phyloP scores from a whole-genome alignment of 2,329 filamentous ascomycete genomes.

The Verticillium dahliae region DNA sequence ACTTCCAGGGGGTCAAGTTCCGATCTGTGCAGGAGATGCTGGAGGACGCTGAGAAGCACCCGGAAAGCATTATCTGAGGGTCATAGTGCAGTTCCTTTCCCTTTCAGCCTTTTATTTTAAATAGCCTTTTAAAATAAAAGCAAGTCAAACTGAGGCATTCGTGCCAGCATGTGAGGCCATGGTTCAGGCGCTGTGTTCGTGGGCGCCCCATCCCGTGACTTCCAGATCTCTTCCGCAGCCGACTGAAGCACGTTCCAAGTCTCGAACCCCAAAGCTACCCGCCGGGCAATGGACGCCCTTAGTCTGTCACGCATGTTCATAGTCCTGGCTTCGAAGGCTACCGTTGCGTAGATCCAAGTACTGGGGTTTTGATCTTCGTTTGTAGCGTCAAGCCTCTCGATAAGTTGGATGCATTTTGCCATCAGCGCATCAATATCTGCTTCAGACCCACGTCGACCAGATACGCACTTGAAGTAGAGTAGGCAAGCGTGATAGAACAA shows the following conservation, averaged over 20 bases:
- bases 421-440: neutral
- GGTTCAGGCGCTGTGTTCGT: neutral
- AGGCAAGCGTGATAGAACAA: conserved; percentile 3
- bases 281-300: neutral
- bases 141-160: neutral
- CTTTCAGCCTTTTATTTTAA: neutral
- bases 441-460: conserved; percentile 1
- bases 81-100: neutral
- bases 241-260: neutral
- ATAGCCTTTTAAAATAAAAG: neutral
- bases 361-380: neutral
- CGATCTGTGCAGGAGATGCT: neutral
- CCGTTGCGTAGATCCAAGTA: neutral
- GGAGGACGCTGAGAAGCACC: conserved; percentile 1
- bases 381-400: conserved; percentile 2
- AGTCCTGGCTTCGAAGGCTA: neutral
- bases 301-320: neutral
- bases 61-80: neutral
- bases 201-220: neutral
- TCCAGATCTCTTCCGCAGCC: neutral
- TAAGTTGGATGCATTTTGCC: neutral
- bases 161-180: neutral
- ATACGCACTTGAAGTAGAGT: conserved; percentile 4
- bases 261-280: neutral
- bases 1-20: conserved; percentile 4